A percentile compares a stretch with the other conserved stretches of the same genome.
These are phyloP conservation scores for Zopfia rhizophila DNA, from an alignment of 2,329 filamentous ascomycete genomes.

Conservation along the genomic window DNA sequence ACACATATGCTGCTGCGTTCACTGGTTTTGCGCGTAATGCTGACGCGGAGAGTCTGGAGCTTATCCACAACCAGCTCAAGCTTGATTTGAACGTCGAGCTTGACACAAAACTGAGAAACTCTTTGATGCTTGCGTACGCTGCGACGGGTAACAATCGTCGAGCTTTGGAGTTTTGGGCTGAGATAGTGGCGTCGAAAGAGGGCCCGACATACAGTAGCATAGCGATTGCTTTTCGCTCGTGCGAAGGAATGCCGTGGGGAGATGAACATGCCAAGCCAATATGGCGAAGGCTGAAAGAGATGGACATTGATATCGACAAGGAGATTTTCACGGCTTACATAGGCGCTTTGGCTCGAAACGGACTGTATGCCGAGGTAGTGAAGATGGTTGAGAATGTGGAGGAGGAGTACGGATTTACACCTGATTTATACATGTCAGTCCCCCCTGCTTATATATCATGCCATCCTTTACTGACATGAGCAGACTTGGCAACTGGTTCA, in stretches of 20 bases:
- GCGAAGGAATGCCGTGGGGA: slow-evolving; percentile 68
- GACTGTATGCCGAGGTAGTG: slow-evolving; percentile 74
- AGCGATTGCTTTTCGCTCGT: slow-evolving; percentile 81
- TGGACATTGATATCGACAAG: slow-evolving; percentile 82
- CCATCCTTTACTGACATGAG: slow-evolving; percentile 13
- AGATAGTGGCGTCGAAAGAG: slow-evolving; percentile 84
- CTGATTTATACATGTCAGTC: slow-evolving; percentile 78
- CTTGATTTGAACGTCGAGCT: slow-evolving; percentile 84
- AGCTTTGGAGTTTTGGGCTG: slow-evolving; percentile 82
- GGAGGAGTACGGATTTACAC: slow-evolving; percentile 71
- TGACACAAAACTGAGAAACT: slow-evolving; percentile 80
- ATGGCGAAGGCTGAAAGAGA: slow-evolving; percentile 75
- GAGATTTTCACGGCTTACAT: slow-evolving; percentile 80
- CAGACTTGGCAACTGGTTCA: slow-evolving; percentile 80
- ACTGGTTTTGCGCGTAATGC: slow-evolving; percentile 73
- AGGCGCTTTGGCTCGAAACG: slow-evolving; percentile 78
- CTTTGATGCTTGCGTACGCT: slow-evolving; percentile 86
- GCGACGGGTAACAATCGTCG: slow-evolving; percentile 72
- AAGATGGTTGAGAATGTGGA: slow-evolving; percentile 74
- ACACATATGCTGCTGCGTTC: slow-evolving; percentile 82
- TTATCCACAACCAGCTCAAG: slow-evolving; percentile 93
- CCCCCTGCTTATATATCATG: neutral
- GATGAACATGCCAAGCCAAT: slow-evolving; percentile 64
- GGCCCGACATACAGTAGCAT: slow-evolving; percentile 86
- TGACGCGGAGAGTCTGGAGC: slow-evolving; percentile 73